Evolutionary conservation across 495 filamentous ascomycete genomes (phyloP), one percentile per base, ranked within the genome.

Genomic region (Chaetomium cochliodes): DNA sequence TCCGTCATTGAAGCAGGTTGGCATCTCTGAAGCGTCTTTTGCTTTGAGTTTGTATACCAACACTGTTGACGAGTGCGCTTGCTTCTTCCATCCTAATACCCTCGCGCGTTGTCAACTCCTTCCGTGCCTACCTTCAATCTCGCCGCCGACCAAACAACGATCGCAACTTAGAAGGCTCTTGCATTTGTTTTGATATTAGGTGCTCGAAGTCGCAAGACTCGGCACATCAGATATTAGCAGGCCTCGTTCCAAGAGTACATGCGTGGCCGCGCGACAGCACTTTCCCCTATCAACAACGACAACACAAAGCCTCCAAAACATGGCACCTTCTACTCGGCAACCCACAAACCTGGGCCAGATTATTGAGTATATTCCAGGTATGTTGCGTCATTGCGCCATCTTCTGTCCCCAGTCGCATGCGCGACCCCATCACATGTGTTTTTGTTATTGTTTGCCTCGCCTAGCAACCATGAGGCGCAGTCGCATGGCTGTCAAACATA

Each of bases 361-460:
- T 62, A 79, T 85, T 57, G 82, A 86, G 73, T 85, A 84, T 71
- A 84, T 86, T 67, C 82, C 82, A 65, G 82, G 83, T 86, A 80
- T 39, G 77, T 69, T 7, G 5, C n/a, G 5, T 37, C 5, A 9
- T 28, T 28, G 54, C 37, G 54, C 15, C 28, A 13, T 2, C 16
- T 12, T 6, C 18, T 23, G 6, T 37, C 41, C 4, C 16, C 33
- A 39, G 18, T 56, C 51, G 65, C 61, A 33, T 50, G 22, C 28
- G 41, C 37, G 25, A 2, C 42, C 0, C 4, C 26, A 49, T 41
- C 22, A 5, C 58, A 22, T 25, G 8, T 52, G 50, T 28, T 56
- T 25, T 66, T 57, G 54, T 60, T 68, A 44, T 50, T 64, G 16
- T 50, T 63, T 9, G 39, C 30, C 16, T 20, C 42, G 22, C 44